Evolutionary conservation across 345 rosid species (phyloP).

Genomic region (Bruguiera gymnorhiza): DNA sequence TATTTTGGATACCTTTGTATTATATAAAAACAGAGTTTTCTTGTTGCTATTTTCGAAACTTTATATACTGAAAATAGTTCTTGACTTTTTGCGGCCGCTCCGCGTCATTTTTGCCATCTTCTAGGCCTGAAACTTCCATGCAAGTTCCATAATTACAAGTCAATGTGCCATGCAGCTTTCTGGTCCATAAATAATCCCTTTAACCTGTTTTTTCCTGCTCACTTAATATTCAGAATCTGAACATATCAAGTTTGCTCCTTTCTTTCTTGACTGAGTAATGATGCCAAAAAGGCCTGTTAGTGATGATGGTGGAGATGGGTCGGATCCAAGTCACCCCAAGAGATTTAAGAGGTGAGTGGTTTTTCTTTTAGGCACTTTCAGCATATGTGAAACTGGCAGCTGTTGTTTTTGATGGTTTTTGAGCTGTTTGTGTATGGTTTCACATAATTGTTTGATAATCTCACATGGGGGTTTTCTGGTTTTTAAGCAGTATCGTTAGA

Average conservation of each 20-base stretch:
- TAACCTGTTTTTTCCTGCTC: background rate
- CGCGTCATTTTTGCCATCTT: constrained; percentile 1
- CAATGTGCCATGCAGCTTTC: background rate
- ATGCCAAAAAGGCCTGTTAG: constrained; percentile 31
- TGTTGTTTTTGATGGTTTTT: constrained; percentile 1
- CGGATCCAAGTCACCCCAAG: constrained; percentile 24
- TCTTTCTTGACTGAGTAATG: constrained; percentile 17
- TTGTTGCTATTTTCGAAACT: background rate
- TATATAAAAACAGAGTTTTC: background rate
- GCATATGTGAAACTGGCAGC: background rate
- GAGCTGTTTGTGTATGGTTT: background rate
- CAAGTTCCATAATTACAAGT: constrained; percentile 5
- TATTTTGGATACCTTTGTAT: background rate
- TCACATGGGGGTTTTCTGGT: constrained; percentile 10
- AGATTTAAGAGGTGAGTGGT: constrained; percentile 27
- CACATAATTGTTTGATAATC: background rate
- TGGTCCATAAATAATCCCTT: background rate
- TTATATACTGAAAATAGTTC: background rate
- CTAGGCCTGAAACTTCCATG: constrained; percentile 13
- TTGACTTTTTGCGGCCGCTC: constrained; percentile 14
- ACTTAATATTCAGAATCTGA: background rate
- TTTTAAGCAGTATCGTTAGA: constrained; percentile 37
- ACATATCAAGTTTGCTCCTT: background rate
- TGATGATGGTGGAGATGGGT: constrained; percentile 27
- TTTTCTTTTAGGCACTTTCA: constrained; percentile 10